Evolutionary conservation across 257 asterid genomes (phyloP).

Genomic region (Cinchona pubescens): DNA sequence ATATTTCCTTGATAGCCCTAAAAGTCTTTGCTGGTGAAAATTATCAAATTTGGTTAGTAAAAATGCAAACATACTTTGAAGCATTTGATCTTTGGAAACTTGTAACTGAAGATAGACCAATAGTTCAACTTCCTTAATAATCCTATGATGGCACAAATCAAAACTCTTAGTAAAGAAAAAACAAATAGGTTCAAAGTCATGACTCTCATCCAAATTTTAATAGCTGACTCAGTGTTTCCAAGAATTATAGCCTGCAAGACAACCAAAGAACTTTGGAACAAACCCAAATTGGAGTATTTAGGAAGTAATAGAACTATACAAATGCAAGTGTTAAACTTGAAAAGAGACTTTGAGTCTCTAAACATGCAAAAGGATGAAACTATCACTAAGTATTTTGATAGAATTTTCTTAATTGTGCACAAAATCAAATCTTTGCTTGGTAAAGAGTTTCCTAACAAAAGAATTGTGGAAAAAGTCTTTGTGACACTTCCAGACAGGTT

Average conservation of each 20-base stretch:
- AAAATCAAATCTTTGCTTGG: background rate
- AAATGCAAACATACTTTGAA: background rate
- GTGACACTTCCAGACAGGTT: no score
- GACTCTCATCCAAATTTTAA: background rate
- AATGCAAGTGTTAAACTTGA: background rate
- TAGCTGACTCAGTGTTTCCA: background rate
- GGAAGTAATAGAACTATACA: background rate
- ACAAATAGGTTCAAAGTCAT: no score
- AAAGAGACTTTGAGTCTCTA: conserved; percentile 5
- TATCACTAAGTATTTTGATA: background rate
- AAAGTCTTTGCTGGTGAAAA: background rate
- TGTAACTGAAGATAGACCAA: no score
- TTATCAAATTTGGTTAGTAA: no score
- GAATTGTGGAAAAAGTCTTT: no score
- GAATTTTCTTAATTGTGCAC: conserved; percentile 1
- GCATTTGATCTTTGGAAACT: background rate
- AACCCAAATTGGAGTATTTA: background rate
- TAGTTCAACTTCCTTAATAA: background rate
- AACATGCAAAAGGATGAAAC: background rate
- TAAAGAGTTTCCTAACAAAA: background rate
- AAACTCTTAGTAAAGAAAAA: background rate
- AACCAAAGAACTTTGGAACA: conserved; percentile 3
- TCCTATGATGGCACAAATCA: conserved; percentile 10
- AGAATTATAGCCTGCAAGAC: no score
- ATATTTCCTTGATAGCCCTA: no score